Base-by-base conservation (phyloP, 345 rosid genomes). In the Arabidopsis suecica region DNA sequence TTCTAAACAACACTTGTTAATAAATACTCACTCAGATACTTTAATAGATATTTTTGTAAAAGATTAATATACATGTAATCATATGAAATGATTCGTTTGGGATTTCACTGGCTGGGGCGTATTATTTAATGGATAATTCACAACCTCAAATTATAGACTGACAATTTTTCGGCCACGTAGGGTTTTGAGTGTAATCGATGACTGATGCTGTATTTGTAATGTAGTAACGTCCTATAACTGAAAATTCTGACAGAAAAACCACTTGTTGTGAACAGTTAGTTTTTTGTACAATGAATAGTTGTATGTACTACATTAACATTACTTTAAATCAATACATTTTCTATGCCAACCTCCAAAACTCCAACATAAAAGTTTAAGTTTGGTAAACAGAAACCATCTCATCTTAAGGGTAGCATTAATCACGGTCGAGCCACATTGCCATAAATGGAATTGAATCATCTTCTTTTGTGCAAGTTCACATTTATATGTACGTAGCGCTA, bases 101-200 rank as follows among this genome's bases (percentile, higher is more conserved):
- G 58, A 44, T 74, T 36, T 66, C 22, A 66, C 48, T 66, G 73
- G 54, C 32, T 67, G 49, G 7, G 65, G 20, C 28, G n/a, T 47
- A 56, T 65, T 42, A 30, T 37, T 66, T 40, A 50, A 16, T 61
- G 69, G 38, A 75, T 32, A 67, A 20, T 12, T 42, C 63, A 68
- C 23, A 41, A 41, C 69, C 64, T 51, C 69, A 40, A 59, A 25
- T 20, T 50, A 58, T 59, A 49, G 36, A 16, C 42, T 38, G 73
- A 38, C 38, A 28, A 50, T 37, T 8, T 37, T 37, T 37, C 18
- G 12, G 61, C 37, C 78, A 58, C 66, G 61, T 38, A 30, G 18
- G 9, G 60, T 47, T 60, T 50, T 50, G 7, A 50, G 68, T 74
- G 61, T 16, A 48, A 9, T 50, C 36, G 67, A 9, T 75, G 61